A percentile compares a stretch with the other conserved stretches of the same genome.
Conservation (phyloP, 805 yeast genomes). For the Starmerella etchellsii region DNA sequence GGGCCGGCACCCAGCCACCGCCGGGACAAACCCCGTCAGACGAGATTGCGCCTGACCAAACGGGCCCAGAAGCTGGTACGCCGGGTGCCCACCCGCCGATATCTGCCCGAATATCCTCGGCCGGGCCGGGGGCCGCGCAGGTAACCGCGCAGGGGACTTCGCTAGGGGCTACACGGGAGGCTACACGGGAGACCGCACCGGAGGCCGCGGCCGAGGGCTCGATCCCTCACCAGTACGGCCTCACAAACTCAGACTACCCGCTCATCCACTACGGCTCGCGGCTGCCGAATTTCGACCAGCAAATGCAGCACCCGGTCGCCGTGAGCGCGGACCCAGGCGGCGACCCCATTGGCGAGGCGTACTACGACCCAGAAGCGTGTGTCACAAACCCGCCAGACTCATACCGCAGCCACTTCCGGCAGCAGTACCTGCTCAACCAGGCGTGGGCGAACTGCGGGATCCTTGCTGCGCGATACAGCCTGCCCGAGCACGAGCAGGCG, state of each 20-base stretch:
- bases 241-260: neutral
- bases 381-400: constrained; percentile 25
- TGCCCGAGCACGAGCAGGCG: constrained; percentile 24
- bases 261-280: constrained; percentile 10
- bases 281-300: constrained; percentile 7
- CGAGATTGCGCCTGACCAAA: too few relatives aligned
- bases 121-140: too few relatives aligned
- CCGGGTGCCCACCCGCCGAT: too few relatives aligned
- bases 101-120: too few relatives aligned
- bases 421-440: constrained; percentile 29
- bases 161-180: too few relatives aligned
- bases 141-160: too few relatives aligned
- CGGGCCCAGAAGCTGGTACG: too few relatives aligned
- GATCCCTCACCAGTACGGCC: too few relatives aligned
- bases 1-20: too few relatives aligned
- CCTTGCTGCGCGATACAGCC: constrained; percentile 30
- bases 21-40: too few relatives aligned
- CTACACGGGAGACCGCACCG: too few relatives aligned
- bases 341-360: constrained; percentile 20
- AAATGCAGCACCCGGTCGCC: neutral
- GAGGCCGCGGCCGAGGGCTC: too few relatives aligned
- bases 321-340: constrained; percentile 1
- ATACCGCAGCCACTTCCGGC: constrained; percentile 30
- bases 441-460: constrained; percentile 34
- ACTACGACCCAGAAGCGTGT: constrained; percentile 26